Base-by-base conservation (phyloP, 208 protist species). In the Strigomonas culicis region DNA sequence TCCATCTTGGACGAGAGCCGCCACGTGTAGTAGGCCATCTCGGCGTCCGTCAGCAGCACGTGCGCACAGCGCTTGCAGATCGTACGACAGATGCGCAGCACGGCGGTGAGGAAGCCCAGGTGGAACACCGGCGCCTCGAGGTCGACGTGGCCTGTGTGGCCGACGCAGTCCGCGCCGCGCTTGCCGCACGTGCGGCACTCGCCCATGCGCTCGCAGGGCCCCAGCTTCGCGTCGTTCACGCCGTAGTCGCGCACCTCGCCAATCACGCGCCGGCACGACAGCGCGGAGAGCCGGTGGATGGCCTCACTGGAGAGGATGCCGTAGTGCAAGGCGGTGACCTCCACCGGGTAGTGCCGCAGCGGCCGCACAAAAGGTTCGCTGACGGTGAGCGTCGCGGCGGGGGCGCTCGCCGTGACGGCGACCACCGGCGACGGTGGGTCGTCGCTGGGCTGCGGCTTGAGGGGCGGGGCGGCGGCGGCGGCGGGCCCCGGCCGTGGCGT, bases 71-170 rank as follows among this genome's bases (percentile, higher is more conserved):
- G 75, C 84, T 99, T 99, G 85, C 99, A 99, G 56, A 99, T 98
- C 31, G 84, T 91, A 41, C 99, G 91, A 25, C 99, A 91, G 11
- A 99, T 93, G 19, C 86, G 77, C 32, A 99, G 52, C 46, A 99
- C 97, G 13, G 77, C 71, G 31, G 91, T 78, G 50, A 99, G 95
- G 70, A 98, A 99, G 30, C 98, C 99, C 28, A 98, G 70, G 70
- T 99, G 98, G 75, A 99, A 99, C 6, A 99, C 97, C 0, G 99
- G 99, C 27, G 98, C 73, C 70, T 94, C 94, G 34, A 99, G 81
- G 63, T 98, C 81, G 41, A 99, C 95, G 79, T 98, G 88, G 24
- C 98, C 99, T 73, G 98, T 98, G 82, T 99, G 99, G 8, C 99
- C 99, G 4, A 93, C 81, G 79, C 99, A 99, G 47, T 99, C 89